phyloP scores from a whole-genome alignment of 169 alveolate species.

The Eimeria sp. region DNA sequence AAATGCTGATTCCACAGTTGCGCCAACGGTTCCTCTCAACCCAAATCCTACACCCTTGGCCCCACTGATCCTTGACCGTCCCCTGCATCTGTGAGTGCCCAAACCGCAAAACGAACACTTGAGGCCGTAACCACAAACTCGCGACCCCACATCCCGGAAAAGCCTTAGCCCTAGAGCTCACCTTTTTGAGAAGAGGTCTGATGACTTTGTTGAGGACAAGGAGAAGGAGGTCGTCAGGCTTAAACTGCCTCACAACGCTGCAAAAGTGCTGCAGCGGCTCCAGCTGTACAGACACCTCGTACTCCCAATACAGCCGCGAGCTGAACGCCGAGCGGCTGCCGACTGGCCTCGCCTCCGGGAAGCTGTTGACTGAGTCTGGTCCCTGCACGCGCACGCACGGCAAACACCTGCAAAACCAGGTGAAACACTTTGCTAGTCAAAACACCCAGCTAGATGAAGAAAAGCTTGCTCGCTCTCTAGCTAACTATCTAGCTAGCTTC shows the following conservation, averaged over 20 bases:
- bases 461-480: too few species aligned
- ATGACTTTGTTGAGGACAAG: slow-evolving; percentile 52
- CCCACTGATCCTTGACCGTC: background rate
- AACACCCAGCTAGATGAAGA: too few species aligned
- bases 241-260: slow-evolving; percentile 77
- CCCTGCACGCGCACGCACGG: background rate
- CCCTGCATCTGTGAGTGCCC: background rate
- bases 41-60: background rate
- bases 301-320: slow-evolving; percentile 88
- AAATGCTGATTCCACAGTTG: background rate
- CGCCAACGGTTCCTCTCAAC: too few species aligned
- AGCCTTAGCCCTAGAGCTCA: background rate
- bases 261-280: slow-evolving; percentile 90
- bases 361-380: background rate
- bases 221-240: slow-evolving; percentile 45
- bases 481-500: background rate
- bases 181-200: slow-evolving; percentile 65
- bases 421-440: too few species aligned
- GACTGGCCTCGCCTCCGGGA: background rate
- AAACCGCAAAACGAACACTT: background rate
- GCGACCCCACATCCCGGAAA: background rate
- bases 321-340: background rate
- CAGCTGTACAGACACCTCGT: slow-evolving; percentile 92
- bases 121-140: background rate
- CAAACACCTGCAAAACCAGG: background rate